A percentile compares a stretch with the other conserved stretches of the same genome.
Conservation (phyloP, 768 basidiomycete species). For the Tulasnella sp. region DNA sequence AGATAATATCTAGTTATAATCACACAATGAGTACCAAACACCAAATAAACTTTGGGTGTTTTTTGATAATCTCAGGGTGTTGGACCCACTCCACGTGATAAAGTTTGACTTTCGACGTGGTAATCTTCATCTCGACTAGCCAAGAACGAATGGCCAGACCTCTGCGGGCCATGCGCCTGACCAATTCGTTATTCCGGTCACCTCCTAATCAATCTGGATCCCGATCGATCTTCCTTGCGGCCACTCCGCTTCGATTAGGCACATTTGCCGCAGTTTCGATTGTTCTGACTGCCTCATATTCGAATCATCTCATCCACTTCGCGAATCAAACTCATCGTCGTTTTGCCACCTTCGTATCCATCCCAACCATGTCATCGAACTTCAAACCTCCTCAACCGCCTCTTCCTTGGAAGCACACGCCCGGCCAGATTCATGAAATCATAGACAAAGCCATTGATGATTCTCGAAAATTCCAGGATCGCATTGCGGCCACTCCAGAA, state of each 20-base stretch:
- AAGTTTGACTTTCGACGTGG: too few relatives aligned
- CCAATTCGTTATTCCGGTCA: too few relatives aligned
- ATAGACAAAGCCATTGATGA: constrained; percentile 42
- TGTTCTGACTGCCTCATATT: constrained; percentile 9
- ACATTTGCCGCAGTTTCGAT: constrained; percentile 11
- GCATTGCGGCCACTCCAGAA: constrained; percentile 42
- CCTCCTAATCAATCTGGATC: constrained; percentile 1
- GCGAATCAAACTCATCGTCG: background rate
- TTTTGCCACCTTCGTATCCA: background rate
- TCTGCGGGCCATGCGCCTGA: too few relatives aligned
- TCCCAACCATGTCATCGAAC: constrained; percentile 17
- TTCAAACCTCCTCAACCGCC: constrained; percentile 53
- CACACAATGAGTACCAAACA: too few relatives aligned
- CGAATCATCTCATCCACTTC: background rate
- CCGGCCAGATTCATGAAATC: constrained; percentile 52
- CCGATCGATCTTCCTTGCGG: constrained; percentile 2
- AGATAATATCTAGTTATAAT: background rate
- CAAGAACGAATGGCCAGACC: too few relatives aligned
- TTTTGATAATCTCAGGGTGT: too few relatives aligned
- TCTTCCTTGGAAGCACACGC: constrained; percentile 51
- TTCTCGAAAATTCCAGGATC: constrained; percentile 43
- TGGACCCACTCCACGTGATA: too few relatives aligned
- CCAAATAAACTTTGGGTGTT: too few relatives aligned
- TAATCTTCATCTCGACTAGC: too few relatives aligned
- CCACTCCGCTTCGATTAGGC: constrained; percentile 9